A percentile compares a stretch with the other conserved stretches of the same genome.
These are phyloP conservation scores for Aureobasidium sp. DNA, from an alignment of 2,329 filamentous ascomycete species.

Conservation along the genomic window DNA sequence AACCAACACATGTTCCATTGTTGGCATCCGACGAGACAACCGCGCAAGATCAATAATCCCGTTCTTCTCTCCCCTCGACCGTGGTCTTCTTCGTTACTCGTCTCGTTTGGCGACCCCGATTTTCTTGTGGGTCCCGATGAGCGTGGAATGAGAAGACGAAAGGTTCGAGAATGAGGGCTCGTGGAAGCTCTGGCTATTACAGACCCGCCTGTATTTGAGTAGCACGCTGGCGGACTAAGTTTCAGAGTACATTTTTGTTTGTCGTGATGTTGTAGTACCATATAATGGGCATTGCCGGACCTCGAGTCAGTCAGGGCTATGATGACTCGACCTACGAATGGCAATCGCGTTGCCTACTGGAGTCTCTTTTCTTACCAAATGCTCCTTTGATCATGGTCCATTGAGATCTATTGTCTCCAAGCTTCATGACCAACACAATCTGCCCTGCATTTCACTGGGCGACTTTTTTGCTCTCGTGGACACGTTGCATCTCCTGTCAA, in stretches of 20 bases:
- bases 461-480: background rate
- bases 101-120: background rate
- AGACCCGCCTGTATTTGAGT: slow-evolving; percentile 25
- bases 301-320: too few relatives aligned
- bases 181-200: slow-evolving; percentile 21
- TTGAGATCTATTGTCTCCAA: background rate
- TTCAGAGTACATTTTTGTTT: slow-evolving; percentile 21
- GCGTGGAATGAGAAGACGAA: background rate
- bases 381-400: too few relatives aligned
- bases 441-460: too few relatives aligned
- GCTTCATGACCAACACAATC: background rate
- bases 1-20: slow-evolving; percentile 19
- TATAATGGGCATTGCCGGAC: too few relatives aligned
- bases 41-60: slow-evolving; percentile 11
- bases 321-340: too few relatives aligned
- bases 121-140: background rate
- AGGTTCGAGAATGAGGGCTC: background rate
- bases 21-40: slow-evolving; percentile 17
- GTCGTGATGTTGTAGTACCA: too few relatives aligned
- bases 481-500: background rate
- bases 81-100: background rate
- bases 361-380: too few relatives aligned
- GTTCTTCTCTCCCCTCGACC: slow-evolving; percentile 14
- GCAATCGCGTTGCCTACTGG: too few relatives aligned
- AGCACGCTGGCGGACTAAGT: slow-evolving; percentile 27